Evolutionary conservation across 1,284 basidiomycete genomes (phyloP), one percentile per base, ranked within the genome.

Genomic region (Tilletiopsis washingtonensis): DNA sequence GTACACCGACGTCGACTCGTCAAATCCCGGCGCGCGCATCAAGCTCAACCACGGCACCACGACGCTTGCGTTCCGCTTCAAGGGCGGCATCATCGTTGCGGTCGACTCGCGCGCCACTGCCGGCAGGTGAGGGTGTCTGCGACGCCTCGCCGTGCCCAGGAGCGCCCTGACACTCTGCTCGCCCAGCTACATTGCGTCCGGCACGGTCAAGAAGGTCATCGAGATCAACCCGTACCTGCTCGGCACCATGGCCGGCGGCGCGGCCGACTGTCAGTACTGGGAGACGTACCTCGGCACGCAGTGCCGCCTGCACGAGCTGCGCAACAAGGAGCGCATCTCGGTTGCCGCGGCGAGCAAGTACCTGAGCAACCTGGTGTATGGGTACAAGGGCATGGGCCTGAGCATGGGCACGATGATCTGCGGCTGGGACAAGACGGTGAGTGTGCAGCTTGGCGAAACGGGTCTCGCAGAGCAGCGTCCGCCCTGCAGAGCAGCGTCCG

Each of bases 381-480:
- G 84, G 53, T 99, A 98, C 80, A 98, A 98, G 77, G 94, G 94
- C 12, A 97, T 94, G 91, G 94, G 94, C 4, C 77, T 99, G 54
- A 93, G 89, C 73, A 98, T 99, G 93, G 94, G 94, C 51, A 98
- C 94, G 2, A 98, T 98, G 94, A 94, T 98, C 60, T 97, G 91
- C 68, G 94, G 94, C 24, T 98, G 93, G 91, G 94, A 99, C 77
- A 98, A 97, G 80, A 96, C 93, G 9, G 86, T 86, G 59, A 63
- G 84, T 76, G 11, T 5, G 4, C 17, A 25, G 6, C 17, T 25
- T 27, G 19, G 7, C 27, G 6, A 9, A 9, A 34, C n/a, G 29
- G 9, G 29, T n/a, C 11, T 43, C 9, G 5, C 5, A 27, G n/a
- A 7, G 42, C 5, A 26, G 9, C 19, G 25, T 15, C 15, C n/a